Base-by-base conservation (phyloP, 768 basidiomycete species). In the Coprinopsis strossmayeri region DNA sequence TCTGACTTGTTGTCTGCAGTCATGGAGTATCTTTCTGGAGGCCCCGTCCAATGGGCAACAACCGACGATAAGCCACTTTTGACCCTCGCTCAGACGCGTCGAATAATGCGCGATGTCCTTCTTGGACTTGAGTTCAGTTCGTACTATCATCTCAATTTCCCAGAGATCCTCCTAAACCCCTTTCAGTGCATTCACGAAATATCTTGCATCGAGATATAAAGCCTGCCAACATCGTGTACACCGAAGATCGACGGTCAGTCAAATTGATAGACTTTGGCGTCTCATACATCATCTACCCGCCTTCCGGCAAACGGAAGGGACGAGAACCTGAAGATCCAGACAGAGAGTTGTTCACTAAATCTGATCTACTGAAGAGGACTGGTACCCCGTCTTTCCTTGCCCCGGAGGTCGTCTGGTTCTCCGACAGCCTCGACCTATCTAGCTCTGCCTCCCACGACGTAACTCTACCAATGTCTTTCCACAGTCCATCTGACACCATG, bases 141-240 rank as follows among this genome's bases (percentile, higher is more conserved):
- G 70, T 60, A 5, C 4, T 26, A 51, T 27, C 28, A 26, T 35
- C 17, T 34, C 5, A 10, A 12, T 2, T 9, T n/a, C 1, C 5
- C 13, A 20, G n/a, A 9, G 24, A 10, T 9, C 18, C 15, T 38
- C 13, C 42, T 2, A 32, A 35, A 17, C 27, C 7, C n/a, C 4
- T 12, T 28, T 17, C 45, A 73, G 70, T 73, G 13, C 69, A 73
- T 46, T 57, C 63, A 40, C 61, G 64, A 49, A 69, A 69, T 52
- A 91, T 94, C 64, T 84, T 88, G 45, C 91, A 93, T 65, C 84
- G 91, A 24, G 91, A 94, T 60, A 79, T 94, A 59, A 93, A 94
- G 63, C 91, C 91, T 7, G 85, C 89, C 66, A 93, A 93, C 61
- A 76, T 94, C 25, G 68, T 93, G 13, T 84, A 92, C 57, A 64